A percentile compares a stretch with the other conserved stretches of the same genome.
Conservation (phyloP, 495 filamentous ascomycete species). For the Viridothelium virens region DNA sequence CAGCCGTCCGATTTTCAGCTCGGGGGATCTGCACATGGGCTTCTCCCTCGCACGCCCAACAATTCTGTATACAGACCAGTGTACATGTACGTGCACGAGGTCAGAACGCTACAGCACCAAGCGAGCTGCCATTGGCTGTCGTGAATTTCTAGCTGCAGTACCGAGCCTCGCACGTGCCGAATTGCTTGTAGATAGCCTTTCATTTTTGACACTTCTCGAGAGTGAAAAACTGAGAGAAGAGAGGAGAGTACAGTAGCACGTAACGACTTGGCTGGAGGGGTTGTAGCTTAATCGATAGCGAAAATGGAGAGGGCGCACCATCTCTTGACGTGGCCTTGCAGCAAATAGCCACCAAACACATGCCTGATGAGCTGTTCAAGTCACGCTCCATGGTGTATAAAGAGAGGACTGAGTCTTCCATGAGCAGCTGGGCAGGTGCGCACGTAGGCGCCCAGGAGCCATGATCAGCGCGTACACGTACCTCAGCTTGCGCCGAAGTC, state of each 20-base stretch:
- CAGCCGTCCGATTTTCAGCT: conserved; percentile 8
- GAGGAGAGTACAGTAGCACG: too few species aligned
- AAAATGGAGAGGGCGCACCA: not conserved
- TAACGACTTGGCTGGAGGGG: not conserved
- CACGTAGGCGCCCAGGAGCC: not conserved
- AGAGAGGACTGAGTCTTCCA: not conserved
- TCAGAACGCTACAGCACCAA: not conserved
- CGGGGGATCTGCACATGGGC: conserved; percentile 9
- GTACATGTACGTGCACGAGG: not conserved
- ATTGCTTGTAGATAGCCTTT: not conserved
- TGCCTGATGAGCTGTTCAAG: conserved; percentile 7
- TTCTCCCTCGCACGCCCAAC: not conserved
- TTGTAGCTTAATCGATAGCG: not conserved
- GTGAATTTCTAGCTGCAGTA: not conserved
- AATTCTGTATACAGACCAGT: not conserved
- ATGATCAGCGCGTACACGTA: not conserved
- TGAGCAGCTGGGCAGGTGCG: not conserved
- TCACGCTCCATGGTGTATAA: not conserved
- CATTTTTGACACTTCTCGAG: not conserved
- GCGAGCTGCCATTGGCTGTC: not conserved
- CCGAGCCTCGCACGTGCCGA: not conserved
- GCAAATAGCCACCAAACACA: not conserved
- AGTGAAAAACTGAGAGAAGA: not conserved
- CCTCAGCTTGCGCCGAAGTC: conserved; percentile 7
- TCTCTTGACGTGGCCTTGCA: conserved; percentile 7